Base-by-base conservation (phyloP, 2,329 filamentous ascomycete genomes). In the Colletotrichum horii region DNA sequence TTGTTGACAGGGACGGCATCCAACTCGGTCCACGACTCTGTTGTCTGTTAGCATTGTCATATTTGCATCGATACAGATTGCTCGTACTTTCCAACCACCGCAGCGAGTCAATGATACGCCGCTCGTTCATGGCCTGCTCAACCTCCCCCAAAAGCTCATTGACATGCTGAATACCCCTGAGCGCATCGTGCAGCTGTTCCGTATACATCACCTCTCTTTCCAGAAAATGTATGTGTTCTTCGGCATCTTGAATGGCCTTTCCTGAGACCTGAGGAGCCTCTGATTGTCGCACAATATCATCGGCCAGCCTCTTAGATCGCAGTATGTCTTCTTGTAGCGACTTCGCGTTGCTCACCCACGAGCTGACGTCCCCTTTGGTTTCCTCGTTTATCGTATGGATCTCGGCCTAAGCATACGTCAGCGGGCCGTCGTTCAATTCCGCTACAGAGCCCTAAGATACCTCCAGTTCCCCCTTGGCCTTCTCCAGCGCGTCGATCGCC, bases 301-400 rank as follows among this genome's bases (percentile, higher is more conserved):
- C 93, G 26, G 96, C 96, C 43, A 96, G 93, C 19, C 91, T 90
- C 80, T 95, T 93, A 28, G 95, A 96, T 62, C 92, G 91, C 80
- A 95, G 92, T 78, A 98, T 96, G 81, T 98, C 96, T 77, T 93
- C 91, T 83, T 98, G 95, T 9, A 98, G 90, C 68, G 93, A 92
- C 84, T 95, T 95, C 64, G 96, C 95, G 83, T 97, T 95, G 67
- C 89, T 87, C 72, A 97, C 94, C 96, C 96, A 98, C 67, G 93
- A 91, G 81, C 95, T 94, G 66, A 98, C 94, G 80, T 97, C 94
- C 52, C 93, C 91, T 72, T 93, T 94, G 22, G 93, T 94, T 78
- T 95, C 92, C 81, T 92, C 91, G 84, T 96, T 97, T 77, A 97
- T 91, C 26, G 87, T 84, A 78, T 93, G 93, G 74, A 98, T 94